Conservation (phyloP, 495 filamentous ascomycete genomes). For the Hyaloscypha hepaticicola region DNA sequence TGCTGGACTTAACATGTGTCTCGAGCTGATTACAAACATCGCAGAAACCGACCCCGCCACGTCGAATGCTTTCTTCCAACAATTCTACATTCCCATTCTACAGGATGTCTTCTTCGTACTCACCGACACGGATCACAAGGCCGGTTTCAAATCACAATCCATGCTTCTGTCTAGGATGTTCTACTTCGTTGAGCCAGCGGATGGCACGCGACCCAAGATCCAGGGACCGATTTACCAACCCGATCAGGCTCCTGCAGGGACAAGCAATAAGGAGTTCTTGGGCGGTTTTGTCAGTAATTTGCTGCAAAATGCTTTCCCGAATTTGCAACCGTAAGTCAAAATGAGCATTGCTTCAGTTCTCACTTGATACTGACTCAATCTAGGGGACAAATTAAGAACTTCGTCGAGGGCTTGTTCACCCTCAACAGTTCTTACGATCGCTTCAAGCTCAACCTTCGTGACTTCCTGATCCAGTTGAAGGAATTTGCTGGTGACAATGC, state of each 20-base stretch:
- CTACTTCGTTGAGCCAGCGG: constrained; percentile 72
- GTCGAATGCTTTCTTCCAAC: constrained; percentile 92
- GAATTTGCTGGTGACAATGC: constrained; percentile 93
- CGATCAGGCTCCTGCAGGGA: constrained; percentile 79
- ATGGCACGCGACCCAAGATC: constrained; percentile 71
- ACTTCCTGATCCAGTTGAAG: constrained; percentile 95
- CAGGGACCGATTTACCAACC: constrained; percentile 82
- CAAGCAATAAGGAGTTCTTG: constrained; percentile 85
- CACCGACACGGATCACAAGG: constrained; percentile 97
- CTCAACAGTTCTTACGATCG: constrained; percentile 77
- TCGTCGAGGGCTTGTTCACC: constrained; percentile 83
- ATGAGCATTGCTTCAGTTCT: neutral
- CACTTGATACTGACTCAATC: constrained; percentile 38
- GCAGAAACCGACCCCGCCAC: constrained; percentile 84
- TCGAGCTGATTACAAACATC: constrained; percentile 97
- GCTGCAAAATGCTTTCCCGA: constrained; percentile 89
- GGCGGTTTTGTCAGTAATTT: constrained; percentile 79
- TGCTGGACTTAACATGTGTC: constrained; percentile 98
- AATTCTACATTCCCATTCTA: constrained; percentile 91
- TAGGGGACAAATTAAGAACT: constrained; percentile 82
- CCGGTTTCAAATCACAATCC: constrained; percentile 96
- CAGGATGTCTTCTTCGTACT: constrained; percentile 99
- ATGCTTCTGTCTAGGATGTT: constrained; percentile 94
- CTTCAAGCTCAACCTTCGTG: constrained; percentile 91
- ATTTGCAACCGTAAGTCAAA: constrained; percentile 80